Evolutionary conservation across 2,329 filamentous ascomycete genomes (phyloP), one percentile per base, ranked within the genome.

Genomic region (Nectriaceae sp.): DNA sequence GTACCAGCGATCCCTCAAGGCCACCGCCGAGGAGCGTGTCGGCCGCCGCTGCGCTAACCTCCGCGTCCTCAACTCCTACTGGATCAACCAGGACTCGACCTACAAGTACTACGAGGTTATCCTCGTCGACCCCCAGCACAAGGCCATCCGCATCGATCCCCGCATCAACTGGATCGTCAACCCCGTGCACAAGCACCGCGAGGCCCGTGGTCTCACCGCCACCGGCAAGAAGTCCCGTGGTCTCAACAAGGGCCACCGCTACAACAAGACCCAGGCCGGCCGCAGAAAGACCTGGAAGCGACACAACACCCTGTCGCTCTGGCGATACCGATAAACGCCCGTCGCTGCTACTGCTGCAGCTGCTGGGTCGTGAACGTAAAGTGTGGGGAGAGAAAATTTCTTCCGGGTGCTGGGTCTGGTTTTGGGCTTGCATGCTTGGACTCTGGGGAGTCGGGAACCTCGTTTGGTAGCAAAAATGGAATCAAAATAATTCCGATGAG

Each of bases 91-190:
- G 85, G 94, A 99, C 84, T 97, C 92, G 55, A 99, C 94, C 79
- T 99, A 97, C 90, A 99, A 99, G 86, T 99, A 99, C 89, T 99
- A 85, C 84, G 94, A 99, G 82, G 87, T 97, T 78, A 97, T 99
- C 83, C 90, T 97, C 72, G 93, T 99, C 74, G 94, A 99, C 83
- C 94, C 94, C 75, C 89, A 95, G 83, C 94, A 99, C 90, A 97
- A 97, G 87, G 94, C 94, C 73, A 99, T 99, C 85, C 94, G 94
- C 78, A 90, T 89, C 73, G 94, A 99, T 77, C 82, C 94, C 71
- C 92, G 94, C 79, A 97, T 99, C 89, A 99, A 96, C 90, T 99
- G 94, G 94, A 99, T 99, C 84, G 90, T 93, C 81, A 95, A 95
- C 82, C 89, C 94, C 67, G 95, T 99, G 70, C 94, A 99, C 90